Percentiles rank a stretch among this genome's conserved stretches.
These are phyloP conservation scores for Boletus rubescentipes DNA, from an alignment of 768 basidiomycete genomes.

Conservation along the genomic window DNA sequence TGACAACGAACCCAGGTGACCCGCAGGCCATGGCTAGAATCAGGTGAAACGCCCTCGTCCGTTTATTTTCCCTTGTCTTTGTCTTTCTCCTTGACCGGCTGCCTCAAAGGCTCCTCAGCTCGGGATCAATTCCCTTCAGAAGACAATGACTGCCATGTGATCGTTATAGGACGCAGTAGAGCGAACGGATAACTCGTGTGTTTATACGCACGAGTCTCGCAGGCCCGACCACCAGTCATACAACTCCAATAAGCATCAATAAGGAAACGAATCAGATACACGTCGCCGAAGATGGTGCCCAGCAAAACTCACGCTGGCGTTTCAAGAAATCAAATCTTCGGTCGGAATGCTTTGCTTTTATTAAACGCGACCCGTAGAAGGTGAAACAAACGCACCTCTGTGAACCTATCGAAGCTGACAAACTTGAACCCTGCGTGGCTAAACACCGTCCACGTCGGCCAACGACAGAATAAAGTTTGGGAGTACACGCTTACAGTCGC, in stretches of 20 bases:
- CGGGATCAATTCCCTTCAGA: neutral
- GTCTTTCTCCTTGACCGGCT: conserved; percentile 9
- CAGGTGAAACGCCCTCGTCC: conserved; percentile 10
- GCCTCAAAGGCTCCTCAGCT: neutral
- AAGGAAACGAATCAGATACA: too few species aligned
- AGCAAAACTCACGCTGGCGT: too few species aligned
- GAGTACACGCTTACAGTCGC: too few species aligned
- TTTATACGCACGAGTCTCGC: conserved; percentile 68
- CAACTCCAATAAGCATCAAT: conserved; percentile 44
- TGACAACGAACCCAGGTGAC: conserved; percentile 78
- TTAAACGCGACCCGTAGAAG: too few species aligned
- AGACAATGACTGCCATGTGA: conserved; percentile 66
- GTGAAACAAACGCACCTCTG: too few species aligned
- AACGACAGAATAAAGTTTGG: too few species aligned
- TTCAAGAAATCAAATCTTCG: too few species aligned
- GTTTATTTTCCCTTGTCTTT: conserved; percentile 35
- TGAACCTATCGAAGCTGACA: too few species aligned
- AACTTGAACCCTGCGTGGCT: too few species aligned
- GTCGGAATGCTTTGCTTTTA: too few species aligned
- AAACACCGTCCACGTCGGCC: too few species aligned
- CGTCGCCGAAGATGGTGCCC: too few species aligned
- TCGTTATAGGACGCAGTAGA: conserved; percentile 65
- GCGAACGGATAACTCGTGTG: conserved; percentile 62
- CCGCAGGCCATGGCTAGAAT: conserved; percentile 29
- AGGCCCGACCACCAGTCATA: conserved; percentile 60